These are phyloP conservation scores for Coniferiporia weirii DNA, from an alignment of 1,284 basidiomycete species.

Conservation along the genomic window DNA sequence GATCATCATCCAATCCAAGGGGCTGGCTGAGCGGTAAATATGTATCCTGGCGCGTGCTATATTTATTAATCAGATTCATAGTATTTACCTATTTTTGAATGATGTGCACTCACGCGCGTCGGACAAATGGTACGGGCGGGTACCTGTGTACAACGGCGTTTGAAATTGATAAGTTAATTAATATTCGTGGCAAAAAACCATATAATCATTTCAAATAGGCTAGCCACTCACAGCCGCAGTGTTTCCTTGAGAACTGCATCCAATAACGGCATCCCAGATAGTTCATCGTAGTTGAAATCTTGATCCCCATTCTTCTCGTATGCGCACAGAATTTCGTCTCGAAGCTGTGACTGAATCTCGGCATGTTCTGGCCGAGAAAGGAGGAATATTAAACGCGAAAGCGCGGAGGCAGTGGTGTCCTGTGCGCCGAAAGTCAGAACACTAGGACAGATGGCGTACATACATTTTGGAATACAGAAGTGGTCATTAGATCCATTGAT, in stretches of 20 bases:
- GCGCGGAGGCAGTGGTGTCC: conserved; percentile 21
- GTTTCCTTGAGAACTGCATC: conserved; percentile 31
- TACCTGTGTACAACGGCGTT: neutral
- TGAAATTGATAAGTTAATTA: neutral
- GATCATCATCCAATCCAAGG: neutral
- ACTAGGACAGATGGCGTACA: neutral
- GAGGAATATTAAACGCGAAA: conserved; percentile 18
- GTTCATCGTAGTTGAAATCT: conserved; percentile 24
- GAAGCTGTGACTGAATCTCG: conserved; percentile 23
- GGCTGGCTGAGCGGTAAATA: neutral
- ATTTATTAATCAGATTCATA: neutral
- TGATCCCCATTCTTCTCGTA: neutral
- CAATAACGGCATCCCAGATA: conserved; percentile 31
- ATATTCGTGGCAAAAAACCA: neutral
- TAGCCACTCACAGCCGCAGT: conserved; percentile 20
- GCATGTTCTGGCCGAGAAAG: conserved; percentile 15
- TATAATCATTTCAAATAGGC: neutral
- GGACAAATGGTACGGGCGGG: conserved; percentile 5
- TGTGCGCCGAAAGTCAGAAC: conserved; percentile 17
- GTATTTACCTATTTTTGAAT: neutral
- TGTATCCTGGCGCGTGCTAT: neutral
- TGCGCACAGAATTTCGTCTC: conserved; percentile 23
- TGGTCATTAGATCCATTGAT: neutral
- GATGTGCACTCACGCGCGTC: conserved; percentile 3
- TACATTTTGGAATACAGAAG: neutral